Conservation (phyloP, 371 early-diverging fungal species). For the Blakeslea trispora region DNA sequence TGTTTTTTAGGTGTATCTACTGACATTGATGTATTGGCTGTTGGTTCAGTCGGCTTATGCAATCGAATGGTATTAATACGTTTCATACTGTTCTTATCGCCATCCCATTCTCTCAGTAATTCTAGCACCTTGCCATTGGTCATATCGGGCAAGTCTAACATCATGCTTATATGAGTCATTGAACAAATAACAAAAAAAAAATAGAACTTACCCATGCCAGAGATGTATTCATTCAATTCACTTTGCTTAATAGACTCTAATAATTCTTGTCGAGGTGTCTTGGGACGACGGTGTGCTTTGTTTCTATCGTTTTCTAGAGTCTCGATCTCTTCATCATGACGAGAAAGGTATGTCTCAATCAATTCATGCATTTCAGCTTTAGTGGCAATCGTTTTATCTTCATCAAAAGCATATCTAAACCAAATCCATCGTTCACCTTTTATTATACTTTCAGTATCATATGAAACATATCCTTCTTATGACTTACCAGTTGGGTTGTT, state of each 20-base stretch:
- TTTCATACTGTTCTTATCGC: slow-evolving; percentile 55
- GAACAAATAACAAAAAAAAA: neutral
- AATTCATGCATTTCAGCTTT: slow-evolving; percentile 53
- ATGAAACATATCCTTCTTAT: slow-evolving; percentile 1
- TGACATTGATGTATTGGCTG: neutral
- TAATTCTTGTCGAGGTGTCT: slow-evolving; percentile 52
- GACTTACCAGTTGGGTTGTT: slow-evolving; percentile 41
- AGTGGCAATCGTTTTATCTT: slow-evolving; percentile 39
- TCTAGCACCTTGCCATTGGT: slow-evolving; percentile 57
- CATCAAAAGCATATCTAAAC: slow-evolving; percentile 64
- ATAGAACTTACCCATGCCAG: slow-evolving; percentile 56
- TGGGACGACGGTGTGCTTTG: slow-evolving; percentile 51
- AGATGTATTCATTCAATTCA: slow-evolving; percentile 57
- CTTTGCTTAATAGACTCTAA: slow-evolving; percentile 45
- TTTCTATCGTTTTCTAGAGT: slow-evolving; percentile 47
- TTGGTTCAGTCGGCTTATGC: slow-evolving; percentile 6
- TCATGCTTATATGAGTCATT: no score
- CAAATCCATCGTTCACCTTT: slow-evolving; percentile 59
- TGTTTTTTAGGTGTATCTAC: neutral
- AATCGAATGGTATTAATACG: slow-evolving; percentile 35
- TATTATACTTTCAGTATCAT: neutral
- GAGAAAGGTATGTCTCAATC: slow-evolving; percentile 48
- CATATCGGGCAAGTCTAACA: slow-evolving; percentile 60
- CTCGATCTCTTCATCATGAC: slow-evolving; percentile 58
- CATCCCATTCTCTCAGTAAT: slow-evolving; percentile 60